These are phyloP conservation scores for Cystofilobasidium macerans DNA, from an alignment of 768 basidiomycete genomes.

Conservation along the genomic window DNA sequence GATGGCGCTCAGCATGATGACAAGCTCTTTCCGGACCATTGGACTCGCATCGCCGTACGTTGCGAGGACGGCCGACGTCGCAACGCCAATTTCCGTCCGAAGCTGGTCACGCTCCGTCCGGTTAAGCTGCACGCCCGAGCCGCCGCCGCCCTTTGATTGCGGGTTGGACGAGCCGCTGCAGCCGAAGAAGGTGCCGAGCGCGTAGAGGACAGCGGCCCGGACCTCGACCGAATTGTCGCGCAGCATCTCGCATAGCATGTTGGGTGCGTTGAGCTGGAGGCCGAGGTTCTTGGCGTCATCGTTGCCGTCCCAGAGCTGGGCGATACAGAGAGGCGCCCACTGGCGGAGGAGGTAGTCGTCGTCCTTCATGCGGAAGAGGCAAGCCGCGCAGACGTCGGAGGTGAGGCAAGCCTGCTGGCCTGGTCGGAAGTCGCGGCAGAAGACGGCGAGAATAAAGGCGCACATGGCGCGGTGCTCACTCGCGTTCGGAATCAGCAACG, in stretches of 20 bases:
- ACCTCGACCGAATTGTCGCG: conserved; percentile 93
- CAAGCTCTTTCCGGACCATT: conserved; percentile 86
- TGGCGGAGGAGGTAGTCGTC: conserved; percentile 86
- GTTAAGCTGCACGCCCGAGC: conserved; percentile 60
- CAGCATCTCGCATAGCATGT: conserved; percentile 27
- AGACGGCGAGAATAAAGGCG: conserved; percentile 82
- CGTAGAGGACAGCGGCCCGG: conserved; percentile 77
- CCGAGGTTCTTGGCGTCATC: conserved; percentile 67
- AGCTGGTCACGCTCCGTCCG: conserved; percentile 40
- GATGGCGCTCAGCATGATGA: conserved; percentile 80
- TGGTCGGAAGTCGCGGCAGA: conserved; percentile 74
- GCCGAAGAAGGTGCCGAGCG: conserved; percentile 85
- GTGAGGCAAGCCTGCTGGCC: conserved; percentile 75
- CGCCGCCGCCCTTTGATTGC: conserved; percentile 63
- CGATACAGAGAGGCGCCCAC: conserved; percentile 87
- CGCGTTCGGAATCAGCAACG: conserved; percentile 63
- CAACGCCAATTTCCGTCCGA: conserved; percentile 74
- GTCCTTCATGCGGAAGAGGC: conserved; percentile 71
- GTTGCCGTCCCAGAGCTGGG: conserved; percentile 75
- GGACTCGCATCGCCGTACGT: conserved; percentile 91
- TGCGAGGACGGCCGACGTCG: conserved; percentile 73
- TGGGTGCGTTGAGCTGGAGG: conserved; percentile 23
- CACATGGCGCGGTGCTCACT: conserved; percentile 98
- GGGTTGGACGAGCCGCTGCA: conserved; percentile 66
- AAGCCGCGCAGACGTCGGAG: conserved; percentile 63